These are phyloP conservation scores for Sarcomyxa edulis DNA, from an alignment of 768 basidiomycete species.

Conservation along the genomic window DNA sequence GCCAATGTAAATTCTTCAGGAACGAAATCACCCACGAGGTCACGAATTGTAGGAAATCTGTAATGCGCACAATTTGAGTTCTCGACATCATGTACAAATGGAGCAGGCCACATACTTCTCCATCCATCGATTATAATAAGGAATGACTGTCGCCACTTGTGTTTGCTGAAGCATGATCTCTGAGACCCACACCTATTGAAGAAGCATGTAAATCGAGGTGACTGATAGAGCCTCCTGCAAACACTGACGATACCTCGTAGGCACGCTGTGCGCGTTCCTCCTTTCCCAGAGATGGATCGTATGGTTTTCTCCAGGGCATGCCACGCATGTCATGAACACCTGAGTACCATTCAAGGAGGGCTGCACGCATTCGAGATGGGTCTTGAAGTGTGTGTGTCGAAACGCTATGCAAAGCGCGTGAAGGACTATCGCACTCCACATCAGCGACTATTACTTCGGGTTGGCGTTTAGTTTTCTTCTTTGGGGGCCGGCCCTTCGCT, in stretches of 20 bases:
- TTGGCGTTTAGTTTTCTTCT: too few species aligned
- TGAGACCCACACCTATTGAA: conserved; percentile 72
- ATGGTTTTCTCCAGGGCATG: conserved; percentile 92
- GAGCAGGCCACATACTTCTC: conserved; percentile 43
- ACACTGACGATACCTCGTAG: conserved; percentile 71
- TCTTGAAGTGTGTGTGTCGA: conserved; percentile 44
- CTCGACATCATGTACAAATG: conserved; percentile 4
- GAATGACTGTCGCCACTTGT: conserved; percentile 89
- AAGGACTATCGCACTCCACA: too few species aligned
- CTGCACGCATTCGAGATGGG: conserved; percentile 35
- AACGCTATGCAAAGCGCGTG: conserved; percentile 34
- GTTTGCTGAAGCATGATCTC: conserved; percentile 98
- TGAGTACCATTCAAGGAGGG: conserved; percentile 69
- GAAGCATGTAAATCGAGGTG: neutral
- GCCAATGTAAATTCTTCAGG: too few species aligned
- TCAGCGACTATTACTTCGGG: too few species aligned
- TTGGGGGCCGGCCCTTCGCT: too few species aligned
- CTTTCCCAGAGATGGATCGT: conserved; percentile 42
- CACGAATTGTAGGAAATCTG: conserved; percentile 78
- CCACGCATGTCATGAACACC: conserved; percentile 59
- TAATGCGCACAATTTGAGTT: conserved; percentile 5
- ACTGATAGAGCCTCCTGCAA: neutral
- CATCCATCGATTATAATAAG: conserved; percentile 91
- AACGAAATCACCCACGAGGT: conserved; percentile 47
- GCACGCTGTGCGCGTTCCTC: conserved; percentile 78